Base-by-base conservation (phyloP, 176 grass and related monocot genomes). In the Canna indica region DNA sequence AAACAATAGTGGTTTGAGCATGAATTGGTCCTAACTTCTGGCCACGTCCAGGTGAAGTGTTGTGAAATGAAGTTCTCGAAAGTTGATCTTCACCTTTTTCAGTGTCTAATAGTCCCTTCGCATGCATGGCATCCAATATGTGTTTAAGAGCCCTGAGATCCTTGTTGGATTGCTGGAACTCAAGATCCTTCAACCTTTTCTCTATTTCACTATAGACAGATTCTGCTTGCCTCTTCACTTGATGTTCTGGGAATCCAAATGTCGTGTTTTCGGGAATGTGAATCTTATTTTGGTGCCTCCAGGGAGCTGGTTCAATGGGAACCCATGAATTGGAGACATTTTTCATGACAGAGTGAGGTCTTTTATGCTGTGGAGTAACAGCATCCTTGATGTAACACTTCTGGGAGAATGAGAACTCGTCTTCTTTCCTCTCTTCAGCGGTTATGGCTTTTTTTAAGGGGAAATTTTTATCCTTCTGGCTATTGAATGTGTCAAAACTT, bases 171-270 rank as follows among this genome's bases (percentile, higher is more conserved):
- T 93, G 82, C 52, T 90, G 82, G 79, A 99, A 90, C 77, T 99
- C 90, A 36, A 94, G 83, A 64, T 94, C 86, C 36, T 94, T 99
- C 26, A 90, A 80, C 68, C 76, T 80, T 66, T 88, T 94, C 89
- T 94, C 95, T 85, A 99, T 87, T 48, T 93, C 89, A 36, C 84
- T 86, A 76, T 90, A 90, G 31, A 94, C 87, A 29, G 90, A 94
- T 30, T 82, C 82, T 69, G 71, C 65, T 78, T 91, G 83, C 59
- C 85, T 73, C 78, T 77, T 87, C 78, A 65, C 67, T 18, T 78
- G 77, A 31, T 46, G 47, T 75, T 78, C 79, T 65, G 74, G 79
- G 36, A 64, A 83, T 74, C 77, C 78, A 65, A 73, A 83, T 59
- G 70, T 82, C 24, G 80, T 71, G 78, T 90, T 90, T 48, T 79